These are phyloP conservation scores for Heritiera fomes DNA, from an alignment of 345 rosid genomes.

Conservation along the genomic window DNA sequence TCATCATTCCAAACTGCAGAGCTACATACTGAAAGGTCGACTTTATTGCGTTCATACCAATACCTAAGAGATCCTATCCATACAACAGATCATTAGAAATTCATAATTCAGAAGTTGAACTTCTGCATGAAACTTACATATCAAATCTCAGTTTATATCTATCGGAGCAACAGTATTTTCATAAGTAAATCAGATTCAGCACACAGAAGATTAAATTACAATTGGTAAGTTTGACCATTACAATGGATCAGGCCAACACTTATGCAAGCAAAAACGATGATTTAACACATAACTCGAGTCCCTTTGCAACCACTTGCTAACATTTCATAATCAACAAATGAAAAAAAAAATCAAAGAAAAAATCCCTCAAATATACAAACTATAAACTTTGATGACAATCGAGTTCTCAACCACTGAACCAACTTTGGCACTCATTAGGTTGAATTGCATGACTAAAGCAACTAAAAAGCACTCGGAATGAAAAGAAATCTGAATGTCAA, in stretches of 20 bases:
- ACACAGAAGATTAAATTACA: background rate
- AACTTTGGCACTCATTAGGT: too few relatives aligned
- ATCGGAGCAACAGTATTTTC: background rate
- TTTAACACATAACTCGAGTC: background rate
- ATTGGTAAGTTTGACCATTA: background rate
- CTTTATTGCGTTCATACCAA: constrained; percentile 82
- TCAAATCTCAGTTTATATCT: background rate
- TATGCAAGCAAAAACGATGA: background rate
- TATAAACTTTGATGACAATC: background rate
- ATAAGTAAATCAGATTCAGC: background rate
- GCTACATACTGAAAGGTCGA: constrained; percentile 60
- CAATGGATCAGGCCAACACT: background rate
- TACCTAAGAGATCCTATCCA: constrained; percentile 70
- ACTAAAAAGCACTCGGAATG: too few relatives aligned
- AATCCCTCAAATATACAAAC: background rate
- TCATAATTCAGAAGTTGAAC: constrained; percentile 16
- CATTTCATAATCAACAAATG: background rate
- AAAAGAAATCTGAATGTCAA: constrained; percentile 6
- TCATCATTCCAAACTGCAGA: constrained; percentile 91
- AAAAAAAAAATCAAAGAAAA: background rate
- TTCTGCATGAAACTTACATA: background rate
- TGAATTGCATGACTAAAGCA: too few relatives aligned
- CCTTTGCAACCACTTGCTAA: background rate
- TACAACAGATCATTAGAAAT: constrained; percentile 17
- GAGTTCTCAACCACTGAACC: background rate